These are phyloP conservation scores for Gaultheria prostrata DNA, from an alignment of 148 eudicot genomes.

Conservation along the genomic window DNA sequence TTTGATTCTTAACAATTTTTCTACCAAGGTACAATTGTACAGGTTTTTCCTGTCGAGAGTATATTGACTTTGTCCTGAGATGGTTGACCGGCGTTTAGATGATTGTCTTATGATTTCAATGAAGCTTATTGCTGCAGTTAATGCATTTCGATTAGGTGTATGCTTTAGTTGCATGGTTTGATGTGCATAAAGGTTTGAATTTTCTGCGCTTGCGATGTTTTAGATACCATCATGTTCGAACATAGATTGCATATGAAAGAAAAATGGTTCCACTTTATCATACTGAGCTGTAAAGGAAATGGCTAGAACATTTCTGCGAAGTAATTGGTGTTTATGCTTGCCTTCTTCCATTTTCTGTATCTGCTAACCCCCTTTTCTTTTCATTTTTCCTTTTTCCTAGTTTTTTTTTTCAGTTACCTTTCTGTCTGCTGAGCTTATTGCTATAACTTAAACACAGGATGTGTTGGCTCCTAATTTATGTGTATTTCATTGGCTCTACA, in stretches of 20 bases:
- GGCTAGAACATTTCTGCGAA: background rate
- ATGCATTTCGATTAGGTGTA: background rate
- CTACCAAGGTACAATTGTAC: slow-evolving; percentile 53
- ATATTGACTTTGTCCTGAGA: background rate
- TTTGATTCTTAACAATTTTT: slow-evolving; percentile 74
- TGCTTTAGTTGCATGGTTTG: background rate
- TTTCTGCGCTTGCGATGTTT: background rate
- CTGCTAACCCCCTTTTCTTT: background rate
- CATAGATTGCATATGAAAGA: background rate
- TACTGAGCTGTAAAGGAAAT: background rate
- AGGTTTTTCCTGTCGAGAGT: background rate
- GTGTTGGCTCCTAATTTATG: background rate
- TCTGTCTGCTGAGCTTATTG: slow-evolving; percentile 7
- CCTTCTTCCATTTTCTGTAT: background rate
- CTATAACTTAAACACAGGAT: background rate
- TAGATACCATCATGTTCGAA: background rate
- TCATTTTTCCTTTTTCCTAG: background rate
- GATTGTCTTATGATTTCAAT: background rate
- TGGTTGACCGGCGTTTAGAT: background rate
- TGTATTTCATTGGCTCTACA: background rate
- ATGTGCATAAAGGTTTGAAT: background rate
- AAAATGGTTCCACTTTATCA: background rate
- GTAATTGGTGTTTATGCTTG: background rate
- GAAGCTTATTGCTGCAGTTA: background rate
- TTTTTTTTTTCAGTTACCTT: background rate